These are phyloP conservation scores for Pichia paraexigua DNA, from an alignment of 805 yeast genomes.

Conservation along the genomic window DNA sequence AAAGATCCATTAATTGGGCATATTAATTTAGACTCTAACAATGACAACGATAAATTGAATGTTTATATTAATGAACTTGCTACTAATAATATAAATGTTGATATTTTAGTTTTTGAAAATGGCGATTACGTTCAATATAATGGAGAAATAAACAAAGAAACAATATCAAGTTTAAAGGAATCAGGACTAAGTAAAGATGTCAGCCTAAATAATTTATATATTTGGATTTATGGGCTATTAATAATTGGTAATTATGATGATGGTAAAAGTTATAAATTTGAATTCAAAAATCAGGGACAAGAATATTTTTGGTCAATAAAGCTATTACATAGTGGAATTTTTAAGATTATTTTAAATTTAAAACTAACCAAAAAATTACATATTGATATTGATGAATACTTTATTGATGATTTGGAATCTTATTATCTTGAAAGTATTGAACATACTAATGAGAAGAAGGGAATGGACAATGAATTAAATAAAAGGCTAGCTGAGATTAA, in stretches of 20 bases:
- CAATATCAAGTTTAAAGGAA: background rate
- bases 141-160: background rate
- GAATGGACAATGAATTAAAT: background rate
- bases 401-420: constrained; percentile 7
- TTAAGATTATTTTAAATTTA: constrained; percentile 3
- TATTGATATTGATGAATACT: constrained; percentile 6
- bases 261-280: constrained; percentile 1
- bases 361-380: background rate
- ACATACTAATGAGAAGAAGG: background rate
- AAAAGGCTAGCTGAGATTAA: background rate
- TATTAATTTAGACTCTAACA: background rate
- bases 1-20: background rate
- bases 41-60: background rate
- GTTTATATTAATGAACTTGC: background rate
- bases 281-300: background rate
- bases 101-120: constrained; percentile 1
- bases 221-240: constrained; percentile 8
- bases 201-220: background rate
- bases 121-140: constrained; percentile 6
- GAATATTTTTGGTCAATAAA: background rate
- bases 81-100: background rate
- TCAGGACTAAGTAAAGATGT: background rate
- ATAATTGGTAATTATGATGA: constrained; percentile 2
- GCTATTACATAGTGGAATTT: constrained; percentile 6
- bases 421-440: background rate